Evolutionary conservation across 108 stramenopile genomes (phyloP), one percentile per base, ranked within the genome.

Genomic region (Nannochloropsis oceanica): DNA sequence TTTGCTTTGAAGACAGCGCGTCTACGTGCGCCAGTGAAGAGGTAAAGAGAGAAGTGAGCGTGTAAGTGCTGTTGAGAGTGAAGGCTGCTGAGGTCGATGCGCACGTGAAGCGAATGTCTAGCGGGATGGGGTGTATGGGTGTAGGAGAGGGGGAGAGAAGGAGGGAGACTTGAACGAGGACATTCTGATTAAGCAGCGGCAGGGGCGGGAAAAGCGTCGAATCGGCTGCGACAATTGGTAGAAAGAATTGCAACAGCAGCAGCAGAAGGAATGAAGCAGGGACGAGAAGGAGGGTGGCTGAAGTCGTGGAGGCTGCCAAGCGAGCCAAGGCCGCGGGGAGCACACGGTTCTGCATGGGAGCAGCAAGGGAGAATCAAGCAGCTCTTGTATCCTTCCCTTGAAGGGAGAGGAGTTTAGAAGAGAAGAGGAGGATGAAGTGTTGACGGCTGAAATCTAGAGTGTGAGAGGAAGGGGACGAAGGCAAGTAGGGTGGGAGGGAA

Each of bases 271-370:
- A 5, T 5, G 34, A 34, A 5, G 34, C 34, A 34, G 34, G 34
- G 34, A 34, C 34, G 34, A 34, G 5, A 5, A 34, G 34, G 34
- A 34, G 34, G 34, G 5, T 34, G 34, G 34, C 95, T 84, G 97
- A 97, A 89, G 97, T 98, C 18, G 90, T 98, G 83, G 95, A 93
- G 89, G 96, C 96, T 13, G 97, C 97, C 42, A 84, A 86, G 43
- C 87, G 95, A 26, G 97, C 97, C 85, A 98, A 98, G 92, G 96
- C 94, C 14, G 97, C 97, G 8, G 97, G 97, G 25, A 94, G 94
- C 73, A 96, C 96, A 14, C 93, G 96, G 43, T 98, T 98, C 88
- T 98, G 97, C 89, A 98, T 98, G 97, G 97, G 97, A 12, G 95
- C 96, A 25, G 97, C 97, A 3, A 97, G 97, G 97, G n/a, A n/a